Base-by-base conservation (phyloP, 225 moss, liverwort and hornwort species). In the Sphagnum tenellum region DNA sequence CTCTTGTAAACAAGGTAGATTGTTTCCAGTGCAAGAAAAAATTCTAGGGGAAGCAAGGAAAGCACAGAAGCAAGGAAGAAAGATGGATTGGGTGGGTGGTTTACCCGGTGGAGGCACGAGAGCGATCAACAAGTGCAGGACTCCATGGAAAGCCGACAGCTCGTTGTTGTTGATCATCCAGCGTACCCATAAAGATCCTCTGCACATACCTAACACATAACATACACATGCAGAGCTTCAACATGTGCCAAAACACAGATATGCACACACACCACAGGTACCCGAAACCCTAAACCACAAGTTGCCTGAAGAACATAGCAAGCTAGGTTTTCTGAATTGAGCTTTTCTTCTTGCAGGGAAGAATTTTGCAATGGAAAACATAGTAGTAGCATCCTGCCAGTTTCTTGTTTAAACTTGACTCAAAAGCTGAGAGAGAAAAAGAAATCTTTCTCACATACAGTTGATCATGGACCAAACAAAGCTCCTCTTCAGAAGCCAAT, bases 91-190 rank as follows among this genome's bases (percentile, higher is more conserved):
- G 9, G 13, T 11, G 13, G 13, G 12, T 3, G 56, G 4, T 5
- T 13, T 81, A 94, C 87, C 90, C 86, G 56, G 84, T 86, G 12
- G 94, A 90, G 47, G 83, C 77, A 55, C 77, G 72, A 73, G 88
- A 90, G 61, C 94, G 86, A 55, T 75, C 70, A 4, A 85, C 82
- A 47, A 87, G 82, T 64, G 88, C 90, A 63, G 75, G 65, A 80
- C 90, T 90, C 90, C 89, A 94, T 50, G 90, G 94, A 55, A 90
- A 87, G 55, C 94, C 90, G 69, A 94, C 75, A 10, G 81, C 75
- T 65, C 90, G 78, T 66, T 90, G 77, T 66, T 90, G 88, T 75
- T 81, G 75, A 61, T 71, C 73, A 60, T 79, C 72, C 76, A 89
- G 71, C 47, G 60, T 64, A 57, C 94, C 89, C 49, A 81, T 77